Percentiles rank a stretch among this genome's conserved stretches.
Conservation (phyloP, 2,329 filamentous ascomycete genomes). For the Penicillium sp. region DNA sequence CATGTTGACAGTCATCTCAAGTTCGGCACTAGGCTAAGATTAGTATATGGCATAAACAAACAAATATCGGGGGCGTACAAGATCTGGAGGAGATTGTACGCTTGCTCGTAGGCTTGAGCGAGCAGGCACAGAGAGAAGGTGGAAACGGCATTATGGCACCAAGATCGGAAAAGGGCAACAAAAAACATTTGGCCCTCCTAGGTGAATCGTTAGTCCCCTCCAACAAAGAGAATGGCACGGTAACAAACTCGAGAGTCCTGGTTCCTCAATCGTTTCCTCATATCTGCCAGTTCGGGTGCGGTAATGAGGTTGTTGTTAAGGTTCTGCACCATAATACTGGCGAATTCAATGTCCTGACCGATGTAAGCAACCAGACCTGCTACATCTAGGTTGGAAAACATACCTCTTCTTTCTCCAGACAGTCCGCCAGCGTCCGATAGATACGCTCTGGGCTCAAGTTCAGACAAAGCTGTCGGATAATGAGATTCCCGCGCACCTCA, state of each 20-base stretch:
- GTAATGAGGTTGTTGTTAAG: conserved; percentile 99
- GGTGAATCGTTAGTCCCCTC: conserved; percentile 17
- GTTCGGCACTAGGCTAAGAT: conserved; percentile 69
- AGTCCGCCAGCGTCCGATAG: conserved; percentile 92
- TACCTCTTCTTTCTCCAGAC: conserved; percentile 88
- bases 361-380: conserved; percentile 1
- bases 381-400: conserved; percentile 1
- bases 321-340: conserved; percentile 99
- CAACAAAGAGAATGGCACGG: not conserved
- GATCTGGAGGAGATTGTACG: conserved; percentile 91
- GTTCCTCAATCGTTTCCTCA: conserved; percentile 86
- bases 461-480: conserved; percentile 91
- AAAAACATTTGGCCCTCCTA: conserved; percentile 95
- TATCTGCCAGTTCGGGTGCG: conserved; percentile 85
- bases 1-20: conserved; percentile 99
- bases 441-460: conserved; percentile 93
- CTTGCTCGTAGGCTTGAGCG: conserved; percentile 96
- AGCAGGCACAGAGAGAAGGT: conserved; percentile 95
- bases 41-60: conserved; percentile 2
- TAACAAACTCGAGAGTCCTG: conserved; percentile 75
- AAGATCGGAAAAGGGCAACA: conserved; percentile 88
- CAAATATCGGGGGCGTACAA: conserved; percentile 62
- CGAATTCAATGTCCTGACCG: conserved; percentile 81
- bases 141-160: conserved; percentile 98
- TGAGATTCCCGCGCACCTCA: conserved; percentile 90